Base-by-base conservation (phyloP, 106 monocot genomes). In the Triglochin maritima region DNA sequence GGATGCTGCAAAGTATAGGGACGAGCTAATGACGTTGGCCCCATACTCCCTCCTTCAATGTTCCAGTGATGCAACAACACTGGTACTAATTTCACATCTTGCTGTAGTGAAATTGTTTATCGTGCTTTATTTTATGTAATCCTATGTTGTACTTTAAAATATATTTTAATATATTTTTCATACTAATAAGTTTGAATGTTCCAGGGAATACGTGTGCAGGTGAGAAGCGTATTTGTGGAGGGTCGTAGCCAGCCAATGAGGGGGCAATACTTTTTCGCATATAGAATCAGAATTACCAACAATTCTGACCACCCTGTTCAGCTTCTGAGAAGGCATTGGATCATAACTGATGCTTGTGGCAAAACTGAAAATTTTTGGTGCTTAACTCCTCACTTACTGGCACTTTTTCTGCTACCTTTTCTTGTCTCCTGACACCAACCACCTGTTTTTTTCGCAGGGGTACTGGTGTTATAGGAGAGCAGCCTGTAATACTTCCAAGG, bases 301-400 rank as follows among this genome's bases (percentile, higher is more conserved):
- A 92, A 86, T 63, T 98, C 96, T 2, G 71, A 78, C 51, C 87
- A 74, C 5, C 79, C 91, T 54, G 91, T 92, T 57, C 91, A 92
- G 65, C 81, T 98, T 47, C 88, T 98, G 46, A 79, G 91, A 69
- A 85, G 96, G 62, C 96, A 98, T 75, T 98, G 96, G 96, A 98
- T 98, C 59, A 80, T 98, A 62, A 98, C 91, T 6, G 96, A 98
- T 81, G 96, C 76, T 52, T 78, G 77, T 79, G 91, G 85, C 3
- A 84, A 76, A 80, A 82, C 82, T 7, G 96, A 98, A 72, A 91
- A 92, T 55, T 78, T 98, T 29, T 98, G 96, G 96, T 92, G 2
- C 59, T 80, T 78, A 41, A 67, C 59, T 56, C 47, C 60, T 4
- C 52, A 67, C 15, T 67, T 48, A 17, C 48, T 53, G 10, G 50